Evolutionary conservation across 1,284 basidiomycete genomes (phyloP).

Genomic region (Ustilago esculenta): DNA sequence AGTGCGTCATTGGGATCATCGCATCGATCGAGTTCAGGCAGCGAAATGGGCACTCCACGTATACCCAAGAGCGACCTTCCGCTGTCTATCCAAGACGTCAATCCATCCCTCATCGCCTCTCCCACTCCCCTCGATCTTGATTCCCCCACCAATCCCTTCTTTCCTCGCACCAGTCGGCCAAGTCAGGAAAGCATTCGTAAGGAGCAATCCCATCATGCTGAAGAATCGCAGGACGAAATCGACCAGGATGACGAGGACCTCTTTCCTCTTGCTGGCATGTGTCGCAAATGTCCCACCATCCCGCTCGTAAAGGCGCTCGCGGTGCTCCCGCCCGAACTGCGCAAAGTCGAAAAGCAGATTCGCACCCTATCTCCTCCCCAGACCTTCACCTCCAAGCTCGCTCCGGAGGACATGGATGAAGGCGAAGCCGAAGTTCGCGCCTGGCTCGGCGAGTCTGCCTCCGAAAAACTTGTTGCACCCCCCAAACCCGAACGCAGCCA

Average conservation of each 20-base stretch:
- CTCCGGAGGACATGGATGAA: constrained; percentile 52
- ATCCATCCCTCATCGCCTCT: constrained; percentile 12
- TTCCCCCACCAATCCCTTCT: constrained; percentile 13
- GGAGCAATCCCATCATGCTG: background rate
- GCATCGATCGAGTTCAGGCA: constrained; percentile 28
- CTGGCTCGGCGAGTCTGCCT: constrained; percentile 56
- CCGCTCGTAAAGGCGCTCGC: constrained; percentile 54
- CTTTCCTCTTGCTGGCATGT: constrained; percentile 58
- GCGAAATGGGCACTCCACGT: constrained; percentile 23
- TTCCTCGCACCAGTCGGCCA: constrained; percentile 11
- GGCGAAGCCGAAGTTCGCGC: constrained; percentile 56
- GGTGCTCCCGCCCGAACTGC: constrained; percentile 60
- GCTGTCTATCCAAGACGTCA: constrained; percentile 29
- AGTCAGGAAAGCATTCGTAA: constrained; percentile 9
- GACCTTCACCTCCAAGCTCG: constrained; percentile 24
- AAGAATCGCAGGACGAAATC: constrained; percentile 6
- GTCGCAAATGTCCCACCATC: constrained; percentile 59
- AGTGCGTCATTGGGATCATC: constrained; percentile 5
- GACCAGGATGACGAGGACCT: constrained; percentile 54
- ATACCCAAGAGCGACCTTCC: constrained; percentile 30
- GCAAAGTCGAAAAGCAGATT: constrained; percentile 54
- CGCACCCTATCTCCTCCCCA: constrained; percentile 25
- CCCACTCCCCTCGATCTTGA: constrained; percentile 11
- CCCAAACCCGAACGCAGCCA: constrained; percentile 89
- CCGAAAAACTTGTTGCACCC: constrained; percentile 62